Conservation (phyloP, 306 rosid genomes). For the Vigna unguiculata region DNA sequence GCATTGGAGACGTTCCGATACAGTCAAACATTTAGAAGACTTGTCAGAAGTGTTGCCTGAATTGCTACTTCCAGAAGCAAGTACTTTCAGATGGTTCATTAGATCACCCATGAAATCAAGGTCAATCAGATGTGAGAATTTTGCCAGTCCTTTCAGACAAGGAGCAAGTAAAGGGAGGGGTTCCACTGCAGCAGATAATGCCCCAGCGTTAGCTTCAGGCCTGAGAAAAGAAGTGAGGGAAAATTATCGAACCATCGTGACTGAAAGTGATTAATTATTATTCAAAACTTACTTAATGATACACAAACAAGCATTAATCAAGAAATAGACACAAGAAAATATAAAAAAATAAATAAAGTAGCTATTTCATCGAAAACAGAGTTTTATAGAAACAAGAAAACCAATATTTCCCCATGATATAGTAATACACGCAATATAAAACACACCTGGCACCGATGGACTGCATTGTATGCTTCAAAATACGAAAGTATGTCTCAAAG, state of each 20-base stretch:
- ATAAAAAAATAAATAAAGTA: background rate
- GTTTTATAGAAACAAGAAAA: constrained; percentile 14
- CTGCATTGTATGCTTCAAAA: constrained; percentile 83
- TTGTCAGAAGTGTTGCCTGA: constrained; percentile 54
- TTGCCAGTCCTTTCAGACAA: constrained; percentile 90
- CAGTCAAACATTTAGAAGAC: constrained; percentile 60
- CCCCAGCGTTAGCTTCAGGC: constrained; percentile 58
- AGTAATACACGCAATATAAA: constrained; percentile 22
- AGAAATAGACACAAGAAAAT: constrained; percentile 21
- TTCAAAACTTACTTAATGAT: background rate
- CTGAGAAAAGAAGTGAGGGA: constrained; percentile 54
- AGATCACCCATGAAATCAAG: constrained; percentile 92
- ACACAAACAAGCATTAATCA: background rate
- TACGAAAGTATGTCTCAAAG: constrained; percentile 90
- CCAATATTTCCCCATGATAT: background rate
- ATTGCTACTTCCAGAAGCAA: constrained; percentile 68
- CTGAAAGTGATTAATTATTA: constrained; percentile 33
- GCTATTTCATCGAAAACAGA: constrained; percentile 6
- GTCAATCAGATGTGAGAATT: constrained; percentile 88
- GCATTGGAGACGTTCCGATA: constrained; percentile 90
- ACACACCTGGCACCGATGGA: constrained; percentile 61
- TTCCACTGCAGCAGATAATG: constrained; percentile 52
- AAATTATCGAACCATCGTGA: constrained; percentile 42
- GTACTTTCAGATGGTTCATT: constrained; percentile 75
- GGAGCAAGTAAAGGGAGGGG: constrained; percentile 83